Evolutionary conservation across 371 early-diverging fungal genomes (phyloP), one percentile per base, ranked within the genome.

Genomic region (Saksenaea oblongispora): DNA sequence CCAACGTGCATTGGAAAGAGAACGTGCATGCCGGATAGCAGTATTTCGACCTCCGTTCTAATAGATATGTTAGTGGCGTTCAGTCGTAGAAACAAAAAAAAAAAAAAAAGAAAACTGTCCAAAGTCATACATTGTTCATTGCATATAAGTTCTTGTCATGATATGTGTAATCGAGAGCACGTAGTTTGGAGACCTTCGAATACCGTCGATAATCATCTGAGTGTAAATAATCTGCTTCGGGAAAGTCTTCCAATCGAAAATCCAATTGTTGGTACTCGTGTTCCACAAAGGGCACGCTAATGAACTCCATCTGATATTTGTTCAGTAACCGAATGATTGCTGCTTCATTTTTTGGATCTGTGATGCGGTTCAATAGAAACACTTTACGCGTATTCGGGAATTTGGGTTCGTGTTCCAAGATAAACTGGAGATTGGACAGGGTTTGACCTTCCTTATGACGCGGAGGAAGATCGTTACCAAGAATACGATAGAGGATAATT

Each of bases 381-480:
- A 85, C 66, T 60, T 90, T 90, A 27, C 78, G 74, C 0, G 87
- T 87, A 60, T 85, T 80, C 34, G 83, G 82, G 61, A 88, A 89
- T 51, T 67, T 62, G 3, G 83, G 84, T 62, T 90, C 90, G 62
- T 90, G 84, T 28, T 89, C 83, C 31, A 90, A 65, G 57, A 90
- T 88, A 59, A 89, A 88, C 28, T 83, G 84, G 2, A 89, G 74
- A 51, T 90, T 90, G 22, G 85, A 83, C 5, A 89, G 71, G 1
- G 88, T 87, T 59, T 90, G 90, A 5, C 86, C 87, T 59, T 84
- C 78, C 34, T 86, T 84, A 65, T 90, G 90, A 4, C 90, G 80
- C 56, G 90, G 90, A 3, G 90, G 90, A 14, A 90, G 67, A 57
- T 90, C 90, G 60, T 90, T 90, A 51, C 90, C 90, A 55, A 90